Conservation (phyloP, 352 stramenopile genomes). For the Phytophthora kernoviae region DNA sequence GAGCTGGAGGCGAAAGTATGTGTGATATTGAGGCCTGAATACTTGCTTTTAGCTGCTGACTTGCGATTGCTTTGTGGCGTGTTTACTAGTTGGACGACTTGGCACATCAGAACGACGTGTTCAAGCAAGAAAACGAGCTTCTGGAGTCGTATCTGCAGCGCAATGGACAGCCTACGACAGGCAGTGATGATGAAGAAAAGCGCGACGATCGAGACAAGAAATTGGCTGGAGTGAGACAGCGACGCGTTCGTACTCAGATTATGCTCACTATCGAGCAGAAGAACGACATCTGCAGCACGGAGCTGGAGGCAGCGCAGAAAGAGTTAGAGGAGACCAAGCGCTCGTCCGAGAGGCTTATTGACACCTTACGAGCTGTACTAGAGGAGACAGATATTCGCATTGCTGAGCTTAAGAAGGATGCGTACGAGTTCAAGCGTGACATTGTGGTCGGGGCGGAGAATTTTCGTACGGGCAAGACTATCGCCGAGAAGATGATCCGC, state of each 20-base stretch:
- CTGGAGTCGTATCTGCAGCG: slow-evolving; percentile 86
- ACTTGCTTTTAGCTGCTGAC: too few species aligned
- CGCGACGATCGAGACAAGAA: slow-evolving; percentile 58
- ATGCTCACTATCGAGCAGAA: slow-evolving; percentile 93
- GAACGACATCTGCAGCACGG: slow-evolving; percentile 88
- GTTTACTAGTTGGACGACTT: slow-evolving; percentile 83
- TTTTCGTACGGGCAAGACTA: slow-evolving; percentile 93
- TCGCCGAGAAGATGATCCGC: slow-evolving; percentile 93
- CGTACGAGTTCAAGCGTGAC: slow-evolving; percentile 96
- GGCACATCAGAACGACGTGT: slow-evolving; percentile 84
- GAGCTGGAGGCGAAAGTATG: slow-evolving; percentile 71
- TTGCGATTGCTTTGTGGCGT: background rate
- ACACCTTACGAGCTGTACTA: slow-evolving; percentile 92
- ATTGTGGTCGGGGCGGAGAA: slow-evolving; percentile 95
- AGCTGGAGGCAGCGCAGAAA: slow-evolving; percentile 90
- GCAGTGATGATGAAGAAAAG: slow-evolving; percentile 78
- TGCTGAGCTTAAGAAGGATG: slow-evolving; percentile 94
- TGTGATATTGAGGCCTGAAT: too few species aligned
- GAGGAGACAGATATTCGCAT: slow-evolving; percentile 96
- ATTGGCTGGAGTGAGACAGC: slow-evolving; percentile 34
- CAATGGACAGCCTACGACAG: slow-evolving; percentile 47
- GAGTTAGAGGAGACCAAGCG: slow-evolving; percentile 90
- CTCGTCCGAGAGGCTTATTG: slow-evolving; percentile 92
- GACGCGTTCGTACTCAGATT: slow-evolving; percentile 61
- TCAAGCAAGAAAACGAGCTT: slow-evolving; percentile 92